Evolutionary conservation across 2,329 filamentous ascomycete genomes (phyloP), one percentile per base, ranked within the genome.

Genomic region (Lachnellula subtilissima): DNA sequence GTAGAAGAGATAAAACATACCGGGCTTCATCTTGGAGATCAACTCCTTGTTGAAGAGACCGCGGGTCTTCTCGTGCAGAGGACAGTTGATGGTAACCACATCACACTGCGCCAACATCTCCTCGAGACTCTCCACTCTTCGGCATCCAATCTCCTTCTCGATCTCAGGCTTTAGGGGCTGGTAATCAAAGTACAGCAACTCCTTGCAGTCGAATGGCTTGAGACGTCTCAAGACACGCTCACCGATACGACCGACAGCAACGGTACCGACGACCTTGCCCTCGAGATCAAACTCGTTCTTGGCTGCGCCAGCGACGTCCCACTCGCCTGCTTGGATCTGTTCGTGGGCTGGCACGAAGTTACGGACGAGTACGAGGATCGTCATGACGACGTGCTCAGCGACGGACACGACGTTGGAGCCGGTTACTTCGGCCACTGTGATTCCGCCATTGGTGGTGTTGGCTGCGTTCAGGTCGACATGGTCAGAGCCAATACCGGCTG

Each of bases 271-370:
- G 49, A 95, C 89, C 86, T 99, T 99, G 81, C 82, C 81, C 84
- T 97, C 94, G 55, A 99, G 87, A 71, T 99, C 94, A 74, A 87
- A 99, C 81, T 97, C 93, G 78, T 96, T 92, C 88, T 97, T 97
- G 73, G 94, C 94, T 25, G 92, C 93, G 53, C 83, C 92, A 59
- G 94, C 94, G 52, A 99, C 94, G 72, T 99, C 82, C 94, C 94
- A 99, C 60, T 96, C 89, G 63, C 94, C 94, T 57, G 78, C 76
- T 75, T 86, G 82, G 71, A 99, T 88, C 82, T 91, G 86, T 81
- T 97, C 92, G 79, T 97, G 94, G 53, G 94, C 92, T 65, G 94
- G 94, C 53, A 96, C 91, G 72, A 97, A 99, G 87, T 99, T 99
- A 79, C 94, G 92, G 74, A 97, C 87, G 53, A 99, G 87, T 64